These are phyloP conservation scores for Boletus fagicola DNA, from an alignment of 768 basidiomycete genomes.

Conservation along the genomic window DNA sequence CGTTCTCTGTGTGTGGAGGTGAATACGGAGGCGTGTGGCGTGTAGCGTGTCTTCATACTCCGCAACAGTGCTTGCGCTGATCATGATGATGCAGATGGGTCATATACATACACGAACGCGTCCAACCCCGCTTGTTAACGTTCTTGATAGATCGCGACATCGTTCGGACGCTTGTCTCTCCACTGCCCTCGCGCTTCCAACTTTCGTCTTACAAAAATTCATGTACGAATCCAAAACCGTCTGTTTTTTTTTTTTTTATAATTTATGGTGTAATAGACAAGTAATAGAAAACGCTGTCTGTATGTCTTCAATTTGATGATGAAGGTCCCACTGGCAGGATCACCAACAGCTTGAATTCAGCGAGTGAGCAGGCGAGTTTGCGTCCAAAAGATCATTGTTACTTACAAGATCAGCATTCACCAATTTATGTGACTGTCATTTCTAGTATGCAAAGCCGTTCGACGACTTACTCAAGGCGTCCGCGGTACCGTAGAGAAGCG, in stretches of 20 bases:
- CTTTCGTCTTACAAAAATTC: neutral
- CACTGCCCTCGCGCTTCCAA: neutral
- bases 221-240: neutral
- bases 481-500: no score
- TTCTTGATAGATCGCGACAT: neutral
- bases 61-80: no score
- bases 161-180: neutral
- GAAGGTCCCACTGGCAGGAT: neutral
- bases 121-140: neutral
- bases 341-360: no score
- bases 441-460: neutral
- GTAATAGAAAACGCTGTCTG: neutral
- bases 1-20: no score
- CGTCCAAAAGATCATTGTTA: no score
- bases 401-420: no score
- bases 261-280: neutral
- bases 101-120: neutral
- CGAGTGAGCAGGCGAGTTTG: no score
- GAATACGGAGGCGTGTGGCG: no score
- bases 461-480: no score
- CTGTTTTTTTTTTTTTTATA: neutral
- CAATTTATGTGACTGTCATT: no score
- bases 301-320: neutral
- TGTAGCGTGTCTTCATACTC: neutral
- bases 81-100: no score